Evolutionary conservation across 78 protist genomes (phyloP), one percentile per base, ranked within the genome.

Genomic region (Goniomonas avonlea): DNA sequence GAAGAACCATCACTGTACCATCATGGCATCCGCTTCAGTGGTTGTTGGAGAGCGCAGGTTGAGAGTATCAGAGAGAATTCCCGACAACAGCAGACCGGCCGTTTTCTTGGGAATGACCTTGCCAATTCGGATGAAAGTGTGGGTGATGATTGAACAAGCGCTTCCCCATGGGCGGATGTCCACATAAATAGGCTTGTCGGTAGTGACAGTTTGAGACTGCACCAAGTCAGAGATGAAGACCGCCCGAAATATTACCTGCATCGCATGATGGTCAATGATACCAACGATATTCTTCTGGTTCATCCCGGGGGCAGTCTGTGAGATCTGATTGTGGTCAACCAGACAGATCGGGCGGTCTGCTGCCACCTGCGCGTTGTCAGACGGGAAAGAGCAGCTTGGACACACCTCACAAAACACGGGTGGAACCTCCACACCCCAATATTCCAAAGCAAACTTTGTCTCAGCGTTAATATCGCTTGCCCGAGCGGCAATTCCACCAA

Each of bases 41-140:
- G 66, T 58, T 34, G 66, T 58, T 17, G 66, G 66, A 15, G 66
- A 58, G 66, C 66, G 66, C 11, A 58, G 15, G 15, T 58, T 58
- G 66, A 58, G 66, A 17, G 66, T 58, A 38, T 58, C 66, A 17
- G 66, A 58, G 39, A 58, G 66, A 38, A 58, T 58, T 3, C 41
- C 66, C 27, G 2, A 21, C 13, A 58, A 38, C 15, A 58, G 66
- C 38, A 32, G 8, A 15, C 66, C 66, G 18, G 29, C 66, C 41
- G 32, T 21, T 5, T 5, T 13, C 17, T 1, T 3, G 0, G 66
- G 66, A 34, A 58, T 1, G 25, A 0, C 5, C 20, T 5, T 21
- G 17, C 13, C 1, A 7, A 31, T 34, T 38, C 0, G 25, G 66
- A 58, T 1, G 18, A 21, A 5, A 3, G 39, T 18, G n/a, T 58